Conservation (phyloP, 441 rosid species). For the Gossypium trilobum region DNA sequence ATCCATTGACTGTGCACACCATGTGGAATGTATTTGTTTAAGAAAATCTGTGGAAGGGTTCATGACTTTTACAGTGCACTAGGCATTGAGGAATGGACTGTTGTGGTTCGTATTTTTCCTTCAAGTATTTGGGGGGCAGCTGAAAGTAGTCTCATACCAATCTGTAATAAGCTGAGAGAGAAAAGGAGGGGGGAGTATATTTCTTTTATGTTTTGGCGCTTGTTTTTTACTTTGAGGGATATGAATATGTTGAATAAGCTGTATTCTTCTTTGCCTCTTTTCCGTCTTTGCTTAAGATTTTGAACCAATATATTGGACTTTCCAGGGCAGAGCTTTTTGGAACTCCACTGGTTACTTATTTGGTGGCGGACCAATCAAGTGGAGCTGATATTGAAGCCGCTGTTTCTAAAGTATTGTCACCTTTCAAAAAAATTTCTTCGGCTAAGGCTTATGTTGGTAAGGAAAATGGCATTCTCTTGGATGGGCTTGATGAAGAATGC, state of each 20-base stretch:
- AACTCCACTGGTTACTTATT: neutral
- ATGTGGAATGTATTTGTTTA: neutral
- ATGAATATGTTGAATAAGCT: conserved; percentile 3
- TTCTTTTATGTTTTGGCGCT: neutral
- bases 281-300: conserved; percentile 13
- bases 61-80: neutral
- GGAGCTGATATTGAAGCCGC: conserved; percentile 55
- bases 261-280: neutral
- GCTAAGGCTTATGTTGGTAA: conserved; percentile 27
- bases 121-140: neutral
- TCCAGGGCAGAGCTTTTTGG: conserved; percentile 33
- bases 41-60: neutral
- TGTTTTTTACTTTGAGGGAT: neutral
- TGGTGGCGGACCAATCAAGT: conserved; percentile 31
- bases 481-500: conserved; percentile 37
- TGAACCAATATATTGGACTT: conserved; percentile 14
- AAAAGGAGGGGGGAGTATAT: neutral
- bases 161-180: neutral
- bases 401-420: conserved; percentile 44
- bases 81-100: neutral
- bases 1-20: neutral
- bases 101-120: neutral
- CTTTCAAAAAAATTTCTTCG: conserved; percentile 44
- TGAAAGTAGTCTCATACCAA: neutral
- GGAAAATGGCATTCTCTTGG: conserved; percentile 44